Percentiles rank a stretch among this genome's conserved stretches.
These are phyloP conservation scores for Cercospora janseana DNA, from an alignment of 2,329 filamentous ascomycete genomes.

Conservation along the genomic window DNA sequence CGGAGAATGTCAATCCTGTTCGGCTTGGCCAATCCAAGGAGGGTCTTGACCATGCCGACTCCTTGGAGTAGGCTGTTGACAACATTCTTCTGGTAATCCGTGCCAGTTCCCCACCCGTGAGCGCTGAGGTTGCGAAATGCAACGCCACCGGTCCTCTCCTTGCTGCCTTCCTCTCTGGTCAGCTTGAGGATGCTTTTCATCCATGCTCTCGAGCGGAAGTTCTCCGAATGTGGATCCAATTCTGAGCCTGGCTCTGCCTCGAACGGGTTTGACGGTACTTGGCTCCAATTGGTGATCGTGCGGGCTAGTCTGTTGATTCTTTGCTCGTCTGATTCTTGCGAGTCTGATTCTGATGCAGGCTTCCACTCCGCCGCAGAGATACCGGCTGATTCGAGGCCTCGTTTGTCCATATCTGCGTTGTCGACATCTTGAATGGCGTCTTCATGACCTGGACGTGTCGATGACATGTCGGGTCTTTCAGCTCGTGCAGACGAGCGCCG, in stretches of 20 bases:
- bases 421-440: slow-evolving; percentile 13
- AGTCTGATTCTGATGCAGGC: slow-evolving; percentile 26
- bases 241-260: slow-evolving; percentile 43
- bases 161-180: slow-evolving; percentile 44
- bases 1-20: slow-evolving; percentile 60
- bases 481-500: slow-evolving; percentile 19
- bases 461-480: slow-evolving; percentile 10
- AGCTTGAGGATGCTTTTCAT: slow-evolving; percentile 52
- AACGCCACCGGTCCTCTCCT: slow-evolving; percentile 47
- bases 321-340: slow-evolving; percentile 16
- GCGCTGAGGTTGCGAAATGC: slow-evolving; percentile 49
- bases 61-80: slow-evolving; percentile 48
- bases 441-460: slow-evolving; percentile 11
- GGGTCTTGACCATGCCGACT: slow-evolving; percentile 40
- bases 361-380: slow-evolving; percentile 21
- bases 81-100: slow-evolving; percentile 53
- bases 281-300: slow-evolving; percentile 42
- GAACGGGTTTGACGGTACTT: slow-evolving; percentile 42
- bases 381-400: slow-evolving; percentile 29
- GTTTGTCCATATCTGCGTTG: slow-evolving; percentile 27
- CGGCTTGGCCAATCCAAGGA: slow-evolving; percentile 33
- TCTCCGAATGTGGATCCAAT: slow-evolving; percentile 47
- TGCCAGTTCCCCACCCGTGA: slow-evolving; percentile 50
- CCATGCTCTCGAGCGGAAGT: slow-evolving; percentile 52
- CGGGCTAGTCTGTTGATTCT: slow-evolving; percentile 51